Evolutionary conservation across 1,139 yeast species (phyloP).

Genomic region (Kodamaea arcana): DNA sequence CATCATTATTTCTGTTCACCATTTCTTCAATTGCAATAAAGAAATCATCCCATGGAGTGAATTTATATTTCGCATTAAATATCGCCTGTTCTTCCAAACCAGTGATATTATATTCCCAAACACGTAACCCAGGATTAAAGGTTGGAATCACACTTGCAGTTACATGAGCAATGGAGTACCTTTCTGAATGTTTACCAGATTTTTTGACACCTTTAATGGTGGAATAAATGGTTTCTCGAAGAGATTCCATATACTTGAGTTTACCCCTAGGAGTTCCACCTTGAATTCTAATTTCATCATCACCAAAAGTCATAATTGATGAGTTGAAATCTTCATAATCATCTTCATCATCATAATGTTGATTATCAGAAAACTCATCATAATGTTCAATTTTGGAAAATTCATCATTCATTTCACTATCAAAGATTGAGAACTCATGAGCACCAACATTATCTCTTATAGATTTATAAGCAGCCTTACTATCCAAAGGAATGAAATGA

Average conservation of each 20-base stretch:
- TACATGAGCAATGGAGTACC: constrained; percentile 68
- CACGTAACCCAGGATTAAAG: constrained; percentile 74
- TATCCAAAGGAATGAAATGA: constrained; percentile 75
- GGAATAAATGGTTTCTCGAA: constrained; percentile 52
- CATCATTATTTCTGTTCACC: constrained; percentile 13
- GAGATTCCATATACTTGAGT: constrained; percentile 54
- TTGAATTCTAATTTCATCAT: constrained; percentile 22
- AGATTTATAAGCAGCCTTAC: constrained; percentile 61
- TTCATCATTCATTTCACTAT: constrained; percentile 10
- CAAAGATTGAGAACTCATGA: constrained; percentile 2
- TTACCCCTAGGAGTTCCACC: constrained; percentile 69
- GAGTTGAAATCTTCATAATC: constrained; percentile 12
- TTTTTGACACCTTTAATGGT: constrained; percentile 40
- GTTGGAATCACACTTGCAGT: constrained; percentile 81
- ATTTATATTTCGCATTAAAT: constrained; percentile 13
- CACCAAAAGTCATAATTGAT: constrained; percentile 6
- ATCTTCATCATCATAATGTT: constrained; percentile 7
- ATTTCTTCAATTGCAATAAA: constrained; percentile 43
- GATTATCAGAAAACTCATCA: constrained; percentile 11
- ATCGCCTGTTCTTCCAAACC: constrained; percentile 19
- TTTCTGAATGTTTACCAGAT: constrained; percentile 46
- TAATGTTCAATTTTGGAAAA: constrained; percentile 4
- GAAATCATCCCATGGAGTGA: constrained; percentile 52
- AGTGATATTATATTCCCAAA: constrained; percentile 81
- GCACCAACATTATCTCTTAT: constrained; percentile 17